Evolutionary conservation across 2,329 filamentous ascomycete species (phyloP), one percentile per base, ranked within the genome.

Genomic region (Chrysoporthe deuterocubensis): DNA sequence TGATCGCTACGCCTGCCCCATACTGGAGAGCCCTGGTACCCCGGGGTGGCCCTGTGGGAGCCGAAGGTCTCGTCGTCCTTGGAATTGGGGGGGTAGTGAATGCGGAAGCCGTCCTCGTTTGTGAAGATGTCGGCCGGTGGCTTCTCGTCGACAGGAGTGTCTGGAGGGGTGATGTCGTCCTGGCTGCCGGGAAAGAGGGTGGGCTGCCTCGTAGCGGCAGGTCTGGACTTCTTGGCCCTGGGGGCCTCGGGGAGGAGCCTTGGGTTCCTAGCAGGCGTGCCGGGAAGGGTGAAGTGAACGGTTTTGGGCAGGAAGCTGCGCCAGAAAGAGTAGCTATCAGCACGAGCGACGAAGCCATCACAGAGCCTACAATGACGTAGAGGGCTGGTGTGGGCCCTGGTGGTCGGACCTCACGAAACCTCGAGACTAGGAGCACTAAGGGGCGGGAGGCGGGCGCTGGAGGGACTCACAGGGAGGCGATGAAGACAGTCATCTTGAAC

Each of bases 301-400:
- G 95, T 98, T 78, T 97, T 94, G 44, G 95, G 95, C 46, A 97
- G 87, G 77, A 97, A 97, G 67, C 94, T 97, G 76, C n/a, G 89
- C 34, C 3, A 60, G 21, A 18, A 60, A 26, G 16, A 16, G 2
- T n/a, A 54, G 11, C 50, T 16, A 40, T 43, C n/a, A 26, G 34
- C 14, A 8, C 50, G 21, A 54, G 11, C 5, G 3, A 46, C 3
- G 42, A 61, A 61, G 16, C 59, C 21, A 61, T 61, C 59, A 6
- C 42, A 13, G 44, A 21, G 46, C 42, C 54, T 16, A 44, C 14
- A 42, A 66, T 69, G 67, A 69, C 67, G 67, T 66, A 68, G 59
- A 61, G 63, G 59, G 46, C 7, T 34, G 50, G n/a, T 57, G 69
- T 64, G 37, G 66, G 71, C 70, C 62, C 61, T n/a, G 26, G 42